phyloP scores from a whole-genome alignment of 1,139 yeast species.

The Debaryomycetaceae sp. region DNA sequence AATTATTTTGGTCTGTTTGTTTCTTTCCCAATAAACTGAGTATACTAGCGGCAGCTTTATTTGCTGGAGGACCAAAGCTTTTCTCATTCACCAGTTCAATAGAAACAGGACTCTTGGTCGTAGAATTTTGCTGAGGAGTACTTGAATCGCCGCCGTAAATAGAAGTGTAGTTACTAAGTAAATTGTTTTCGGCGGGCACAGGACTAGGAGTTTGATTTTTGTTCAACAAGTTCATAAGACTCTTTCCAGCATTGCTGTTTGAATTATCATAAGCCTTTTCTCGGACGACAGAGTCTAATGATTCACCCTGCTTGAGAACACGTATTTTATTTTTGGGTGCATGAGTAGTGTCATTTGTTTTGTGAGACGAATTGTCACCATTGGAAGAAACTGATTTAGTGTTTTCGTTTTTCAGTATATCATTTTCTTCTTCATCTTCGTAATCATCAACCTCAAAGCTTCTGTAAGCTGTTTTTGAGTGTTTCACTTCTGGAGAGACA shows the following conservation, averaged over 20 bases:
- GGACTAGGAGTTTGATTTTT: conserved; percentile 8
- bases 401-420: background rate
- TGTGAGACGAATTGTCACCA: background rate
- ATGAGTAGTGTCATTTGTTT: background rate
- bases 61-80: conserved; percentile 1
- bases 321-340: conserved; percentile 20
- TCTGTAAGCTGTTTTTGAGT: conserved; percentile 11
- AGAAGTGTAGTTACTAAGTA: conserved; percentile 5
- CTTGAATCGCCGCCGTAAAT: conserved; percentile 7
- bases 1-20: conserved; percentile 2
- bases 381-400: background rate
- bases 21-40: conserved; percentile 13
- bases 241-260: conserved; percentile 8
- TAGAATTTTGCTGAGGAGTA: background rate
- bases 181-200: background rate
- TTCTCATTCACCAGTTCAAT: background rate
- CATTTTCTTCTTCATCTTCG: conserved; percentile 18
- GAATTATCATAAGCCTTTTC: background rate
- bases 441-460: conserved; percentile 35
- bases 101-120: background rate
- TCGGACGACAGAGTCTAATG: conserved; percentile 13
- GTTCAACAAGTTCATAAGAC: conserved; percentile 14
- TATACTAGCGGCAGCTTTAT: conserved; percentile 13
- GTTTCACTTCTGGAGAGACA: conserved; percentile 5
- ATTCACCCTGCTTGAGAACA: conserved; percentile 30